Evolutionary conservation across 2,329 filamentous ascomycete genomes (phyloP).

Genomic region (Xylaria sp.): DNA sequence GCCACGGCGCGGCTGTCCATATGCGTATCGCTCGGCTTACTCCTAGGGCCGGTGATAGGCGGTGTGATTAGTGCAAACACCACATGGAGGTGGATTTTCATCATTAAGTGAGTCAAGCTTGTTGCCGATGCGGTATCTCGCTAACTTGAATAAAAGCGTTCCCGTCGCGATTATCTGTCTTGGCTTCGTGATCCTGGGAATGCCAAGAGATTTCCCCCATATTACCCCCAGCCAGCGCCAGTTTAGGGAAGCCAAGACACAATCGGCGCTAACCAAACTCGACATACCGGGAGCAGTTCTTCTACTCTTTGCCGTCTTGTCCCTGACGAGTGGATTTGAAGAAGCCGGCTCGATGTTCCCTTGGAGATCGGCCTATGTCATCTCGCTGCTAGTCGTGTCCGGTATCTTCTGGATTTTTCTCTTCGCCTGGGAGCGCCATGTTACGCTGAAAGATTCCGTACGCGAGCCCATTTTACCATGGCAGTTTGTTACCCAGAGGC

Average conservation of each 20-base stretch:
- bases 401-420: slow-evolving; percentile 11
- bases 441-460: not conserved
- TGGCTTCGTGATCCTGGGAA: not conserved
- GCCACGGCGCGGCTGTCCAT: slow-evolving; percentile 16
- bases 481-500: not conserved
- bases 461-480: not conserved
- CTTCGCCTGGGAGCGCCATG: not conserved
- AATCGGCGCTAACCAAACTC: not conserved
- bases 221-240: too few species aligned
- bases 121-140: too few species aligned
- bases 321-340: slow-evolving; percentile 31
- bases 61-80: slow-evolving; percentile 32
- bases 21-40: slow-evolving; percentile 6
- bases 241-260: too few species aligned
- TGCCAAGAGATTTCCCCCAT: slow-evolving; percentile 1
- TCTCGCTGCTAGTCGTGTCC: slow-evolving; percentile 30
- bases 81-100: slow-evolving; percentile 41
- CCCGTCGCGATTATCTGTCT: not conserved
- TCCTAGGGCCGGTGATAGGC: slow-evolving; percentile 36
- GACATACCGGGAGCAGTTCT: slow-evolving; percentile 35
- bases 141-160: too few species aligned
- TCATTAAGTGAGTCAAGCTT: slow-evolving; percentile 32
- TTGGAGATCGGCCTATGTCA: slow-evolving; percentile 41
- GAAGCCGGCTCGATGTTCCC: slow-evolving; percentile 37
- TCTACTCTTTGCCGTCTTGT: slow-evolving; percentile 27